Evolutionary conservation across 1,284 basidiomycete species (phyloP).

Genomic region (Ustilago bromivora): DNA sequence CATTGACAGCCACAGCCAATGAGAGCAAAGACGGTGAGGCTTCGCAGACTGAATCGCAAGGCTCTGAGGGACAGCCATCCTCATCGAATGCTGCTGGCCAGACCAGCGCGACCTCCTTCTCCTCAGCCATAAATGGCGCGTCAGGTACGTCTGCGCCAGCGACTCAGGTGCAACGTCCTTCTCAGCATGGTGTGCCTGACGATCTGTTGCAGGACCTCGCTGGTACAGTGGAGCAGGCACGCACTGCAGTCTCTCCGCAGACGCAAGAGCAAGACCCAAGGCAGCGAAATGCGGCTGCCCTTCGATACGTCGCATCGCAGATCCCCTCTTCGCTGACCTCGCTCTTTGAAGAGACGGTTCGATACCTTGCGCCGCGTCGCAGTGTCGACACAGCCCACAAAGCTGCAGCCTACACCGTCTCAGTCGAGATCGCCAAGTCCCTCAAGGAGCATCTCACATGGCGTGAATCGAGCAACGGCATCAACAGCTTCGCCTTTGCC

Average conservation of each 20-base stretch:
- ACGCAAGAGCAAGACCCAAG: slow-evolving; percentile 30
- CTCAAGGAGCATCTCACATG: slow-evolving; percentile 80
- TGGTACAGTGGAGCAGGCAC: slow-evolving; percentile 42
- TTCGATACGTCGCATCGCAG: slow-evolving; percentile 84
- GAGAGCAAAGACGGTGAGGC: slow-evolving; percentile 26
- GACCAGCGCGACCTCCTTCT: neutral
- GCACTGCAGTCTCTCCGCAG: slow-evolving; percentile 19
- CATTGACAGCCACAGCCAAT: slow-evolving; percentile 10
- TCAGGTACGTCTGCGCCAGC: slow-evolving; percentile 8
- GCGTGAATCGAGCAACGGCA: slow-evolving; percentile 73
- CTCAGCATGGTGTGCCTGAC: slow-evolving; percentile 41
- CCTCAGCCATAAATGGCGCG: neutral
- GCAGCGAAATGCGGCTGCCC: slow-evolving; percentile 56
- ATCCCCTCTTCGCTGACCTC: slow-evolving; percentile 83
- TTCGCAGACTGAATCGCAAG: slow-evolving; percentile 8
- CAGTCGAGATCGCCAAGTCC: slow-evolving; percentile 78
- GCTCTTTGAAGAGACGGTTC: slow-evolving; percentile 90
- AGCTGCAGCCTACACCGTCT: slow-evolving; percentile 80
- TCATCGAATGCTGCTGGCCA: slow-evolving; percentile 8
- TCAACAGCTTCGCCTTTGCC: slow-evolving; percentile 69
- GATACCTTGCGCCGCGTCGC: slow-evolving; percentile 83
- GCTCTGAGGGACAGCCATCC: slow-evolving; percentile 1
- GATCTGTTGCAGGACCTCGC: slow-evolving; percentile 48
- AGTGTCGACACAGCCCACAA: slow-evolving; percentile 81
- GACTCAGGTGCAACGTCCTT: slow-evolving; percentile 32